Conservation (phyloP, 768 basidiomycete genomes). For the Stropharia rugosoannulata region DNA sequence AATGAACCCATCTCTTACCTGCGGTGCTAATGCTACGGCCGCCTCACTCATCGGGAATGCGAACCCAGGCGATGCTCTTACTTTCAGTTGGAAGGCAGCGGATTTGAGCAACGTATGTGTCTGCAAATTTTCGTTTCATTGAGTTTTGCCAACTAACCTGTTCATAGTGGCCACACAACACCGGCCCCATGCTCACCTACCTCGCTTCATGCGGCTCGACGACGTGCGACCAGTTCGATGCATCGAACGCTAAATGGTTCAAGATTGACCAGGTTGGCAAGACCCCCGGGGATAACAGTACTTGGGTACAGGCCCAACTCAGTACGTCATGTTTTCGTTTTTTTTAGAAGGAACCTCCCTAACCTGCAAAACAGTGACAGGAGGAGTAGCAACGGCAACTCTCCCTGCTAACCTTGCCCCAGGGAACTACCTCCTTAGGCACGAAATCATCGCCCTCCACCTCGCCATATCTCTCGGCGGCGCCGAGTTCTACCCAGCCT, state of each 20-base stretch:
- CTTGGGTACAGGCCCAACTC: conserved; percentile 56
- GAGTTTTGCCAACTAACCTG: not conserved
- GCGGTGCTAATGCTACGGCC: conserved; percentile 51
- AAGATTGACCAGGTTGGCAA: conserved; percentile 61
- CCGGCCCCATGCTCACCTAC: conserved; percentile 73
- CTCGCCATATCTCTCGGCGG: conserved; percentile 54
- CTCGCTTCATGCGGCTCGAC: conserved; percentile 61
- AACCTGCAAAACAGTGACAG: conserved; percentile 29
- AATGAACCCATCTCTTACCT: conserved; percentile 54
- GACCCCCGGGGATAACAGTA: conserved; percentile 25
- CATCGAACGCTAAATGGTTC: conserved; percentile 66
- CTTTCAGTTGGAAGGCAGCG: conserved; percentile 58
- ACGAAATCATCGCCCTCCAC: conserved; percentile 81
- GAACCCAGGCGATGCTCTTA: conserved; percentile 56
- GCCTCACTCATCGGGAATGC: conserved; percentile 53
- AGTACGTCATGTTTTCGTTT: conserved; percentile 34
- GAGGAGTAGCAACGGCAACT: conserved; percentile 36
- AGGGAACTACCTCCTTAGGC: conserved; percentile 75
- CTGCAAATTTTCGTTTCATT: not conserved
- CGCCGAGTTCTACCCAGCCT: conserved; percentile 82
- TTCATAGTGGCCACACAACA: conserved; percentile 49
- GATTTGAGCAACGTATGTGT: conserved; percentile 32
- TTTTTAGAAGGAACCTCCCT: not conserved
- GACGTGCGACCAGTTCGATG: conserved; percentile 59
- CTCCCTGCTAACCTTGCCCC: conserved; percentile 54